Conservation (phyloP, 805 yeast genomes). For the Barnettozyma vustinii region DNA sequence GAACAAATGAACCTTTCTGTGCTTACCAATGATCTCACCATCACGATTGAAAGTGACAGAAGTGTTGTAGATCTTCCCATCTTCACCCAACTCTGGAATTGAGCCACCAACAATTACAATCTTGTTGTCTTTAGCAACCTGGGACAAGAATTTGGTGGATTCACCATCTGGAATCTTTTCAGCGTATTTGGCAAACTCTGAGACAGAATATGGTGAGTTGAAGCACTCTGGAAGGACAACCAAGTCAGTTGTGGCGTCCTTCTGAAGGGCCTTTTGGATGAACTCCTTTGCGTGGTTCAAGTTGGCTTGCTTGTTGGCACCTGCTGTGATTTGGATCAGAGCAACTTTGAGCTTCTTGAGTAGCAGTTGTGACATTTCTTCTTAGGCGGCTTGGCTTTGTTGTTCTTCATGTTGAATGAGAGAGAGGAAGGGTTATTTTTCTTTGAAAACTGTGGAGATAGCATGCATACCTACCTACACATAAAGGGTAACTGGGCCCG, state of each 20-base stretch:
- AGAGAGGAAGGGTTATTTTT: neutral
- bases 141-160: constrained; percentile 56
- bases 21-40: constrained; percentile 85
- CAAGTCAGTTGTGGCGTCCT: constrained; percentile 61
- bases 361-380: constrained; percentile 11
- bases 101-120: constrained; percentile 87
- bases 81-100: constrained; percentile 66
- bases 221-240: constrained; percentile 95
- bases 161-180: constrained; percentile 80
- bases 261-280: constrained; percentile 54
- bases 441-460: neutral
- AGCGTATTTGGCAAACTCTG: constrained; percentile 81
- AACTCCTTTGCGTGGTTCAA: constrained; percentile 59
- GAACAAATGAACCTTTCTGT: constrained; percentile 85
- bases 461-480: neutral
- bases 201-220: constrained; percentile 90
- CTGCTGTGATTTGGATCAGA: constrained; percentile 71
- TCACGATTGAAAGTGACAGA: constrained; percentile 65
- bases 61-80: constrained; percentile 64
- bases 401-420: neutral
- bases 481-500: neutral
- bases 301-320: constrained; percentile 69
- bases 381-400: too few species aligned
- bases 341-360: constrained; percentile 68
- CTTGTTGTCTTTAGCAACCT: constrained; percentile 58